Evolutionary conservation across 371 early-diverging fungal species (phyloP).

Genomic region (Mucor ambiguus): DNA sequence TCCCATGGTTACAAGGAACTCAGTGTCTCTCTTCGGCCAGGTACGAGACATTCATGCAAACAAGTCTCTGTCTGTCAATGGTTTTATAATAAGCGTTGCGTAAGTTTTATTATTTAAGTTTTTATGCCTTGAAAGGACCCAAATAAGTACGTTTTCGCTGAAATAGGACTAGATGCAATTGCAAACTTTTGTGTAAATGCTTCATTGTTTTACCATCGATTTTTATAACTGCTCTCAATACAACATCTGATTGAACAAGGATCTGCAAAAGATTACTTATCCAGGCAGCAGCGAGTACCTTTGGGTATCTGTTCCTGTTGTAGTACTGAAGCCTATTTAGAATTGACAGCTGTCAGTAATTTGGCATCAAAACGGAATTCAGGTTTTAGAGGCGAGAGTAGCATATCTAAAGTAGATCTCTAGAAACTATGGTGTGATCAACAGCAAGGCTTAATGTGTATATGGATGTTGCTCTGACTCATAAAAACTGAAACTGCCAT

Average conservation of each 20-base stretch:
- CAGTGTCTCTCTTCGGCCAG: background rate
- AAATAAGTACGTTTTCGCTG: background rate
- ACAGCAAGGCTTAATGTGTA: conserved; percentile 26
- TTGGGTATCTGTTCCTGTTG: no score
- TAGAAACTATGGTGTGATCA: conserved; percentile 36
- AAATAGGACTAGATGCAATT: background rate
- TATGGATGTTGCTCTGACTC: conserved; percentile 13
- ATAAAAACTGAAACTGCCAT: conserved; percentile 38
- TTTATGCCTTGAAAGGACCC: background rate
- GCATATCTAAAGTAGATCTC: background rate
- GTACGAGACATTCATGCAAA: background rate
- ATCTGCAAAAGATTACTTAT: no score
- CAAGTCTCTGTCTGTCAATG: background rate
- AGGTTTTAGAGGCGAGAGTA: no score
- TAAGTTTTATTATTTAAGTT: background rate
- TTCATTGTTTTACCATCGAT: background rate
- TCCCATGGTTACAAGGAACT: background rate
- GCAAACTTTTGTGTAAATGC: background rate
- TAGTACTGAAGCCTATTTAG: no score
- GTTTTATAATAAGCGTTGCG: background rate
- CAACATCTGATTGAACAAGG: no score
- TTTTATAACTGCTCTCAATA: no score
- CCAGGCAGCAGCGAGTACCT: no score
- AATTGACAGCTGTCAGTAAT: no score
- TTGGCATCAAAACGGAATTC: no score